Base-by-base conservation (phyloP, 768 basidiomycete genomes). In the Epithele typhae region DNA sequence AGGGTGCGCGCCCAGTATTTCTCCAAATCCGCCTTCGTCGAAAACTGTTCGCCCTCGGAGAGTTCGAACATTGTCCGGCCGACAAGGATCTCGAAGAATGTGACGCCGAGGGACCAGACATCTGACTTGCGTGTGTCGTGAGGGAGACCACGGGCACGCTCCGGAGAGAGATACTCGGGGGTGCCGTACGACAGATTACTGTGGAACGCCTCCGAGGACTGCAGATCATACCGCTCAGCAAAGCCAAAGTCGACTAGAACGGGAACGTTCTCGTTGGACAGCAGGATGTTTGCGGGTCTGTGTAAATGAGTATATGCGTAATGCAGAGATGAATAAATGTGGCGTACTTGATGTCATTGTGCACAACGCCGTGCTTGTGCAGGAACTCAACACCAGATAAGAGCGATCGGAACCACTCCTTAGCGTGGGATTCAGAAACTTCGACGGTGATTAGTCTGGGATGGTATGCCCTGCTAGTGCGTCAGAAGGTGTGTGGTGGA, bases 241-340 rank as follows among this genome's bases (percentile, higher is more conserved):
- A 98, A 99, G 1, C 96, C 95, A 59, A 96, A 99, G 65, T 98
- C 96, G 30, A 96, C 87, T 3, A 98, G 78, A 3, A 96, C 87
- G 1, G 92, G 91, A 1, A 92, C 70, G 57, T 84, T 84, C 53
- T 82, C 75, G 45, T 69, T 66, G 1, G 88, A 87, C 37, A 99
- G 73, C 2, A 99, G 76, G 55, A 99, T 92, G 60, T 99, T 99
- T 14, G 92, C 90, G 1, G 92, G 92, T 58, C 91, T 94, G 53
- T 8, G 41, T 19, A 41, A 30, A 32, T 46, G 24, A 48, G 43
- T 11, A 43, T 12, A 15, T 15, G 17, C 21, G 9, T n/a, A 25
- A 25, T 34, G 37, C 10, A 44, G 15, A 12, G 17, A 44, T 17
- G 17, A 32, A 9, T n/a, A 8, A 41, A 27, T 23, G 24, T 23